phyloP scores from a whole-genome alignment of 1,139 yeast genomes.

The Komagataea norvegica region DNA sequence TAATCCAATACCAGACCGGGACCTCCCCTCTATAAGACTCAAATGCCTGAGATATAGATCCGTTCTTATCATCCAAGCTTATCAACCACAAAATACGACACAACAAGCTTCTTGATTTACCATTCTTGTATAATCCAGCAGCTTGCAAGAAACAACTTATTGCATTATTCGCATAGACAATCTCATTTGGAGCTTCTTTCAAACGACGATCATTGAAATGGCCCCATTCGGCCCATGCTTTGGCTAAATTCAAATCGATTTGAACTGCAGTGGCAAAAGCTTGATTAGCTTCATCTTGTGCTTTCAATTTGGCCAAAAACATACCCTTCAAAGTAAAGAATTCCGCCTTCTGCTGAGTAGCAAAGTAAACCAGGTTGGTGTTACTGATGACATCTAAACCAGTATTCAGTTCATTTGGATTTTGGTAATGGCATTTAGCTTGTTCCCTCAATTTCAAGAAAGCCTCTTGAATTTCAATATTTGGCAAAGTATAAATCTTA shows the following conservation, averaged over 20 bases:
- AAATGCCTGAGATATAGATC: conserved; percentile 80
- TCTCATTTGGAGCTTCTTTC: conserved; percentile 78
- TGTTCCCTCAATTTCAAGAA: conserved; percentile 93
- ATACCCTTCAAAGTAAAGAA: conserved; percentile 96
- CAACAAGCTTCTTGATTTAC: conserved; percentile 80
- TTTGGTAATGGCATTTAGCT: conserved; percentile 95
- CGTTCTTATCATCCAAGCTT: conserved; percentile 82
- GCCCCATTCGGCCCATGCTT: conserved; percentile 99
- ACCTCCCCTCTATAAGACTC: conserved; percentile 93
- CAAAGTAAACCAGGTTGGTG: conserved; percentile 92
- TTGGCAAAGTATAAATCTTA: conserved; percentile 91
- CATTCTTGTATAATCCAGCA: conserved; percentile 91
- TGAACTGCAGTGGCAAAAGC: conserved; percentile 98
- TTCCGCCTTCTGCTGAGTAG: conserved; percentile 96
- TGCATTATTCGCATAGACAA: conserved; percentile 88
- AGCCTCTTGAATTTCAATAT: conserved; percentile 97
- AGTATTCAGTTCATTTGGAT: conserved; percentile 77
- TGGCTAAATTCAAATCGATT: conserved; percentile 86
- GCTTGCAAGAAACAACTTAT: conserved; percentile 96
- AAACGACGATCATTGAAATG: conserved; percentile 85
- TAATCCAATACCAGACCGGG: conserved; percentile 99
- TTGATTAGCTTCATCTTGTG: conserved; percentile 92
- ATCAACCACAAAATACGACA: conserved; percentile 93
- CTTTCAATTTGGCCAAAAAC: conserved; percentile 88
- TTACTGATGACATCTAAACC: conserved; percentile 96